Conservation (phyloP, 495 filamentous ascomycete species). For the Lasiosphaeria ovina region DNA sequence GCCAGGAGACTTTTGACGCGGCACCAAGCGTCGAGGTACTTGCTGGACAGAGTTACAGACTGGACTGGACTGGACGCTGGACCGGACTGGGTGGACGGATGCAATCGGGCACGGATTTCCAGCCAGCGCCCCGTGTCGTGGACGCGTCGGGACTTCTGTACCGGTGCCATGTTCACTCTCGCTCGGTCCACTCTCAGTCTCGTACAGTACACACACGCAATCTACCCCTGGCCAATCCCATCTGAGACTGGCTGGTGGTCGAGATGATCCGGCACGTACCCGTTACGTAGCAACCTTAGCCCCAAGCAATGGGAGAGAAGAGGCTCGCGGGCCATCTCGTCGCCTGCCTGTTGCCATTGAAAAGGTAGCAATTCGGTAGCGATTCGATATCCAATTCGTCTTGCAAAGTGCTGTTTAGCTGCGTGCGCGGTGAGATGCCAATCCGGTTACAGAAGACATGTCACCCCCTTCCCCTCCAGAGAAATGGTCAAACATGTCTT, state of each 20-base stretch:
- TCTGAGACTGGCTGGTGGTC: conserved; percentile 1
- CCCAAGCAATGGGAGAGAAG: too few species aligned
- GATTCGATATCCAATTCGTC: not conserved
- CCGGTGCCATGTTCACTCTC: not conserved
- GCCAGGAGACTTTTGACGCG: too few species aligned
- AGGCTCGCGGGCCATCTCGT: too few species aligned
- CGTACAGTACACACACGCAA: not conserved
- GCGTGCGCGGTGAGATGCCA: conserved; percentile 28
- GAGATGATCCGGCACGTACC: conserved; percentile 4
- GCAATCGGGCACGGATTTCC: not conserved
- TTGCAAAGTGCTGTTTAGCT: not conserved
- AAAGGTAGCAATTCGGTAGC: not conserved
- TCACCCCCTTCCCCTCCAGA: conserved; percentile 15
- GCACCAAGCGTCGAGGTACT: too few species aligned
- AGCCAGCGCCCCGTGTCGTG: not conserved
- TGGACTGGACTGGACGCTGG: not conserved
- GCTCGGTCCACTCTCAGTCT: not conserved
- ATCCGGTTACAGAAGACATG: conserved; percentile 32
- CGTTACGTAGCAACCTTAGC: too few species aligned
- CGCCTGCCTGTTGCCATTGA: not conserved
- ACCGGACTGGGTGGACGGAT: too few species aligned
- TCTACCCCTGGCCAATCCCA: not conserved
- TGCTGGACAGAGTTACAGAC: not conserved
- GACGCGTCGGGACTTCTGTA: not conserved
- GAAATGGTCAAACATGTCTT: conserved; percentile 15